A percentile compares a stretch with the other conserved stretches of the same genome.
phyloP scores from a whole-genome alignment of 2,329 filamentous ascomycete genomes.

The Atkinsonella texensis region DNA sequence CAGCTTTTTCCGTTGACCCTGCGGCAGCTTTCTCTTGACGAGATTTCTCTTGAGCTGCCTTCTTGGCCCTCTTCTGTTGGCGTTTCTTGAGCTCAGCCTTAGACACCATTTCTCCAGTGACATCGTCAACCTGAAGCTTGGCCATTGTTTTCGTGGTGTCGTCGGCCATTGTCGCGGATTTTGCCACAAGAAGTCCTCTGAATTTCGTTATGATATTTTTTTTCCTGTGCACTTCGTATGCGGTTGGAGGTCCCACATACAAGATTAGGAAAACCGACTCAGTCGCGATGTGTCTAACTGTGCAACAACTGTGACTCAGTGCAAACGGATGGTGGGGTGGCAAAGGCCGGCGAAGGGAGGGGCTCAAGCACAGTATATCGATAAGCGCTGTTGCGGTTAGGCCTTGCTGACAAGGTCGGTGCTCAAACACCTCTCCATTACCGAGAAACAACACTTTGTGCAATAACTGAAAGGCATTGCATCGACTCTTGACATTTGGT shows the following conservation, averaged over 20 bases:
- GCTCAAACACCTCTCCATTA: no score
- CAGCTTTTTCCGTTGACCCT: slow-evolving; percentile 28
- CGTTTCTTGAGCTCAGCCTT: slow-evolving; percentile 52
- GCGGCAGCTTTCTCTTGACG: slow-evolving; percentile 75
- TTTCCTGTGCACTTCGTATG: neutral
- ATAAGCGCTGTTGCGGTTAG: neutral
- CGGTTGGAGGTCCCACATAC: no score
- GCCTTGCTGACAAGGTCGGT: no score
- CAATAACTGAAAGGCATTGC: no score
- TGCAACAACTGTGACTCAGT: neutral
- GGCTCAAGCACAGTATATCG: neutral
- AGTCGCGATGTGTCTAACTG: neutral
- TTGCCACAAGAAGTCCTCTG: neutral
- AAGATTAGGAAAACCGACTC: neutral
- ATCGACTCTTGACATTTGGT: no score
- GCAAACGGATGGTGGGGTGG: slow-evolving; percentile 1
- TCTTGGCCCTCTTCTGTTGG: slow-evolving; percentile 43
- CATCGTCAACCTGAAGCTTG: slow-evolving; percentile 49
- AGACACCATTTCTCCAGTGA: slow-evolving; percentile 53
- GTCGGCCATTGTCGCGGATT: slow-evolving; percentile 31
- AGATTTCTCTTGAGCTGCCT: slow-evolving; percentile 51
- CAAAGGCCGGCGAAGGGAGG: neutral
- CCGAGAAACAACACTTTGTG: no score
- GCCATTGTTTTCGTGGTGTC: slow-evolving; percentile 34
- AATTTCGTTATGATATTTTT: neutral